A percentile compares a stretch with the other conserved stretches of the same genome.
Evolutionary conservation across 202 grass and related monocot species (phyloP).

Genomic region (Hordeum pubiflorum): DNA sequence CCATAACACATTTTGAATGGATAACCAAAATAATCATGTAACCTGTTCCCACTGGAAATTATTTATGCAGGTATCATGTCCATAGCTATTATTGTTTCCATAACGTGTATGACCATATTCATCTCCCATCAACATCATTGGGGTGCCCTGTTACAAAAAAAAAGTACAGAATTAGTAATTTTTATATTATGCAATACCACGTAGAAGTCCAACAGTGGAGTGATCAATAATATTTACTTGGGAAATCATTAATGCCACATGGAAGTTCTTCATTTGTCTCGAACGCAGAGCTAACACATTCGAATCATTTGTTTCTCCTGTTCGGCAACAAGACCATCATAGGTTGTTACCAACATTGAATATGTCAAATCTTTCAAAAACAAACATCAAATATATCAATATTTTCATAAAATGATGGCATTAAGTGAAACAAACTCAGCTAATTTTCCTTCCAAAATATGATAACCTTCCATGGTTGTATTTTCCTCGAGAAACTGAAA

Average conservation of each 20-base stretch:
- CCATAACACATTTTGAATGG: not conserved
- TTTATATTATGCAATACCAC: conserved; percentile 13
- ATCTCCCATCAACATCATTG: conserved; percentile 99
- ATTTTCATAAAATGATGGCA: not conserved
- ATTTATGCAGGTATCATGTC: conserved; percentile 91
- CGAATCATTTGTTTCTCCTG: conserved; percentile 85
- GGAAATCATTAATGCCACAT: conserved; percentile 86
- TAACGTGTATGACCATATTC: conserved; percentile 92
- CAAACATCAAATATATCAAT: not conserved
- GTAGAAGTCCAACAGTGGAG: conserved; percentile 11
- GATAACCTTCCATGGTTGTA: conserved; percentile 10
- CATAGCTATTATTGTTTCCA: conserved; percentile 99
- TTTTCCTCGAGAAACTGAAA: no score
- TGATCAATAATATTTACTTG: conserved; percentile 51
- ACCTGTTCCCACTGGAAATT: conserved; percentile 96
- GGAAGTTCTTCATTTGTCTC: conserved; percentile 99
- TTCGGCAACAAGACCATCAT: conserved; percentile 15
- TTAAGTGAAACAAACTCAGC: not conserved
- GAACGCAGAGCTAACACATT: conserved; percentile 56
- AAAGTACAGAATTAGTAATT: not conserved
- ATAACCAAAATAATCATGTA: conserved; percentile 33
- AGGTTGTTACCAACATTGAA: not conserved
- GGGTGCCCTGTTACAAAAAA: conserved; percentile 53
- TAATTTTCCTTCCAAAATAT: not conserved
- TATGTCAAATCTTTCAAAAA: not conserved